Evolutionary conservation across 257 asterid species (phyloP).

Genomic region (Petrea volubilis): DNA sequence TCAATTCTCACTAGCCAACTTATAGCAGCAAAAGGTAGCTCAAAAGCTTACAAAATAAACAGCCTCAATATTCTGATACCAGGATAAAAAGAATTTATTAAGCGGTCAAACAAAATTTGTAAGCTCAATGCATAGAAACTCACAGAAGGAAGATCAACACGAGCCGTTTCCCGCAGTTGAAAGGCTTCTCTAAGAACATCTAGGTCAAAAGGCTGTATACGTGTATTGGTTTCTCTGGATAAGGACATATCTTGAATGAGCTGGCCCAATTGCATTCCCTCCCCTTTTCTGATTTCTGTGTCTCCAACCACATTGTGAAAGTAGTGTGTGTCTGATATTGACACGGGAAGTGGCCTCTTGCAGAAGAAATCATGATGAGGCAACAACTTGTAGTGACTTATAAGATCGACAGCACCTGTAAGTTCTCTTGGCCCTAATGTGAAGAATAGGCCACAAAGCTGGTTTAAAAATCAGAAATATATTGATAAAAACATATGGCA

Average conservation of each 20-base stretch:
- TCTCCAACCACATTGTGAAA: slow-evolving; percentile 97
- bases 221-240: slow-evolving; percentile 62
- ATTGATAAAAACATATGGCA: neutral
- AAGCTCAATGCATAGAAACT: slow-evolving; percentile 39
- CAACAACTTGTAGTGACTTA: slow-evolving; percentile 77
- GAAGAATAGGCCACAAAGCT: slow-evolving; percentile 28
- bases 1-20: slow-evolving; percentile 19
- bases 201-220: slow-evolving; percentile 77
- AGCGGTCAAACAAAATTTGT: slow-evolving; percentile 19
- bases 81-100: slow-evolving; percentile 15
- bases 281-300: slow-evolving; percentile 91
- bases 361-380: slow-evolving; percentile 94
- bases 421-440: slow-evolving; percentile 90
- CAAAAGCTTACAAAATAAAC: slow-evolving; percentile 5
- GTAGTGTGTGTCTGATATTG: slow-evolving; percentile 88
- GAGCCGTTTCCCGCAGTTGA: slow-evolving; percentile 82
- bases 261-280: slow-evolving; percentile 91
- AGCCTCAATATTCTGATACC: slow-evolving; percentile 15
- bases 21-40: neutral
- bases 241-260: slow-evolving; percentile 65
- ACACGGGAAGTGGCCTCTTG: slow-evolving; percentile 81
- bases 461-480: slow-evolving; percentile 22
- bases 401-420: slow-evolving; percentile 93
- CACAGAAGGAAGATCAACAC: slow-evolving; percentile 75
- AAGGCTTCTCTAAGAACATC: slow-evolving; percentile 81